Conservation (phyloP, 2,329 filamentous ascomycete species). For the Dactylonectria macrodidyma region DNA sequence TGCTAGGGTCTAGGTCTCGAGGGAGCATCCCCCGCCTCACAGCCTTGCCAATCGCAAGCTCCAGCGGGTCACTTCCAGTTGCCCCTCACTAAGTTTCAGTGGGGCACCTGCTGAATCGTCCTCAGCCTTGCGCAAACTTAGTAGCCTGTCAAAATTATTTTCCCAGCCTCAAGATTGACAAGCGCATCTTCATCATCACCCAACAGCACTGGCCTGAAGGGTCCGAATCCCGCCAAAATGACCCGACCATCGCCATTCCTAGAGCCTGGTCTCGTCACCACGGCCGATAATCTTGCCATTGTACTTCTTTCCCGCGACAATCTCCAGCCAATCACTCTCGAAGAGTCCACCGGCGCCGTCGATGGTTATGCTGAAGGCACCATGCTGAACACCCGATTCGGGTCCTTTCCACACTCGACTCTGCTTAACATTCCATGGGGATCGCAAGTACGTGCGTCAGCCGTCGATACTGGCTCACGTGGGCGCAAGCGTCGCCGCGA, state of each 20-base stretch:
- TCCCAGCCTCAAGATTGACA: constrained; percentile 22
- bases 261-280: constrained; percentile 74
- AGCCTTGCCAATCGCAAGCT: constrained; percentile 29
- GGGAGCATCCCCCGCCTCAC: constrained; percentile 23
- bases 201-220: neutral
- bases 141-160: constrained; percentile 32
- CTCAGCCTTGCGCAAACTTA: constrained; percentile 26
- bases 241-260: constrained; percentile 81
- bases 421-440: constrained; percentile 88
- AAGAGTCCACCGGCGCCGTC: constrained; percentile 72
- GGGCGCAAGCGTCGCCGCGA: constrained; percentile 77
- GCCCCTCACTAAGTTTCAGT: constrained; percentile 34
- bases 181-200: neutral
- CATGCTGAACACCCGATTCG: constrained; percentile 92
- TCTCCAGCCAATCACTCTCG: constrained; percentile 81
- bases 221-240: constrained; percentile 50
- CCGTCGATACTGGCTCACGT: constrained; percentile 92
- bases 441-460: constrained; percentile 89
- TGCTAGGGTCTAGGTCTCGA: neutral
- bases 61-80: constrained; percentile 14
- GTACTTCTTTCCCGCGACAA: constrained; percentile 91
- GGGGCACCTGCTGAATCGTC: constrained; percentile 20
- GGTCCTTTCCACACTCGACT: constrained; percentile 88
- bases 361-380: constrained; percentile 83
- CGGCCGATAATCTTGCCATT: constrained; percentile 80